Percentiles rank a stretch among this genome's conserved stretches.
phyloP scores from a whole-genome alignment of 306 rosid genomes.

The Crataegus laevigata region DNA sequence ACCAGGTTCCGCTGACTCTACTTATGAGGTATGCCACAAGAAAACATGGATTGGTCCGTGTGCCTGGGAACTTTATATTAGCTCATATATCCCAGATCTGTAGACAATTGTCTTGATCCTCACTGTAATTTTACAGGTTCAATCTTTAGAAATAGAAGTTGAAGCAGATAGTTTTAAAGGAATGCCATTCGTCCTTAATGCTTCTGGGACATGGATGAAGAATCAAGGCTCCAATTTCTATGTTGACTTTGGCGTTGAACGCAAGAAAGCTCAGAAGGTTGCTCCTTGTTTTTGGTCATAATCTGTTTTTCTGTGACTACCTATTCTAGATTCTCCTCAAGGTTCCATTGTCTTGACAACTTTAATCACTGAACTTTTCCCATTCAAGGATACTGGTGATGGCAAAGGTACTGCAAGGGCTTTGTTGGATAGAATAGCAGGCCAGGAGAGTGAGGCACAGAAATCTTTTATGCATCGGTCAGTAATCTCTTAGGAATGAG shows the following conservation, averaged over 20 bases:
- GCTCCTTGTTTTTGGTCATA: constrained; percentile 15
- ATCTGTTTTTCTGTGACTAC: constrained; percentile 16
- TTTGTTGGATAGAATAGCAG: constrained; percentile 71
- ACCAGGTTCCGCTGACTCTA: constrained; percentile 35
- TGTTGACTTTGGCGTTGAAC: constrained; percentile 44
- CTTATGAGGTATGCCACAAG: constrained; percentile 40
- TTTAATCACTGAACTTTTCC: constrained; percentile 19
- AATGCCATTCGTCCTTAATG: constrained; percentile 67
- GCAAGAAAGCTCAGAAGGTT: constrained; percentile 66
- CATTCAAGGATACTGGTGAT: constrained; percentile 57
- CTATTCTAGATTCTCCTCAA: not conserved
- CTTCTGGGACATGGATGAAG: constrained; percentile 76
- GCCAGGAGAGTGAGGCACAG: constrained; percentile 78
- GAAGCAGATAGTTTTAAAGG: constrained; percentile 62
- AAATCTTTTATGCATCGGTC: constrained; percentile 98
- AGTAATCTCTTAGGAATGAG: constrained; percentile 23
- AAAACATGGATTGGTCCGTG: constrained; percentile 15
- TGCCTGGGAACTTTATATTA: constrained; percentile 19
- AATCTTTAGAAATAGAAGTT: constrained; percentile 57
- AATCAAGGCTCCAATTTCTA: constrained; percentile 78
- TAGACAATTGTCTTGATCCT: constrained; percentile 16
- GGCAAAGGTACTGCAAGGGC: constrained; percentile 77
- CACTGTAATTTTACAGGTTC: constrained; percentile 54
- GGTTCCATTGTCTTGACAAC: constrained; percentile 11
- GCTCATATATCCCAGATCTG: constrained; percentile 2